Conservation (phyloP, 1,139 yeast genomes). For the Kluyveromyces sp. region DNA sequence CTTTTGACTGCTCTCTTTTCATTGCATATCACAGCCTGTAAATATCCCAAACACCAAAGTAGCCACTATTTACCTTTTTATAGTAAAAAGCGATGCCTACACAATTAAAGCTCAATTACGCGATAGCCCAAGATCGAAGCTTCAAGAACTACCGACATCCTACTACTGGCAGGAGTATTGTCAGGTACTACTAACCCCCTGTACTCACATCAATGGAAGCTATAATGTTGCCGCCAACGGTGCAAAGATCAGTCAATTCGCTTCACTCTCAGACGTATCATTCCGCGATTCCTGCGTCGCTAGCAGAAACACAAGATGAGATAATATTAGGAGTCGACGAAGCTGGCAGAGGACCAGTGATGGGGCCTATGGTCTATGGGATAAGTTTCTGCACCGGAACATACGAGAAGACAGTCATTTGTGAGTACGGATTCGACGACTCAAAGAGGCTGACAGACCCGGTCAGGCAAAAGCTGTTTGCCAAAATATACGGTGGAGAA, state of each 20-base stretch:
- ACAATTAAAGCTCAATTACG: too few relatives aligned
- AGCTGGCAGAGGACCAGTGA: slow-evolving; percentile 96
- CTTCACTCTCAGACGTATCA: slow-evolving; percentile 4
- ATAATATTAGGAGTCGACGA: slow-evolving; percentile 84
- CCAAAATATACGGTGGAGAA: slow-evolving; percentile 51
- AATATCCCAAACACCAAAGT: not conserved
- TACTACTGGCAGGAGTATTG: too few relatives aligned
- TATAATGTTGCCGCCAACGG: slow-evolving; percentile 25
- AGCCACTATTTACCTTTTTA: too few relatives aligned
- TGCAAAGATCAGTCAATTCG: slow-evolving; percentile 14
- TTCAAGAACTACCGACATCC: too few relatives aligned
- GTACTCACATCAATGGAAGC: not conserved
- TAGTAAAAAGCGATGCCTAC: too few relatives aligned
- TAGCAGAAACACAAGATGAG: slow-evolving; percentile 3
- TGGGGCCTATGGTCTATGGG: slow-evolving; percentile 97
- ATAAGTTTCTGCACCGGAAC: slow-evolving; percentile 63
- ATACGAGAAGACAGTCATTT: slow-evolving; percentile 43
- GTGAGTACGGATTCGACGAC: slow-evolving; percentile 80
- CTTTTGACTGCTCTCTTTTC: not conserved
- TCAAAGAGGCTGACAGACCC: slow-evolving; percentile 79
- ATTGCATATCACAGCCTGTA: not conserved
- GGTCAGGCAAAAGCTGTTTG: slow-evolving; percentile 55
- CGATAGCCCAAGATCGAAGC: too few relatives aligned
- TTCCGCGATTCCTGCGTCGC: slow-evolving; percentile 4
- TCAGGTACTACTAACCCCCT: not conserved